Base-by-base conservation (phyloP, 768 basidiomycete genomes). In the Xerocomellus dryophilus region DNA sequence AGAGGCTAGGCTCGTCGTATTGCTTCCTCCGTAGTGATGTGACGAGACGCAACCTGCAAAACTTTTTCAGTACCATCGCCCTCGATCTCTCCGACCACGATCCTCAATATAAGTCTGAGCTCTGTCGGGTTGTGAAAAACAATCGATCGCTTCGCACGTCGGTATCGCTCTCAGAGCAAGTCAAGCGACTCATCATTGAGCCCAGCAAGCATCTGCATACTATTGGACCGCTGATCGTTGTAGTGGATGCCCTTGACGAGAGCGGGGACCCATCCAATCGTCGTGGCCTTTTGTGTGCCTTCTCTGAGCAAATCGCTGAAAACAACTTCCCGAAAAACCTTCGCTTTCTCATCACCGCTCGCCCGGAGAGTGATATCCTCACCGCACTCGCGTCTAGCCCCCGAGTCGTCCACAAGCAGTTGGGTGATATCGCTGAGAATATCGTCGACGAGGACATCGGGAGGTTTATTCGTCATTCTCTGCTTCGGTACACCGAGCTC, bases 161-260 rank as follows among this genome's bases (percentile, higher is more conserved):
- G 7, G 44, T 38, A 2, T 51, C 61, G 17, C 47, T 54, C 21
- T 55, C 47, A n/a, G 62, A 58, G 31, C 72, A 73, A 46, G 58
- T 74, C 15, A 48, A 58, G 38, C 50, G 61, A 18, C 57, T 74
- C 20, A 64, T 73, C 43, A 34, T 73, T 7, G 52, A 51, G 5
- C 69, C 73, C 6, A 57, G 59, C 39, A 43, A 49, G 18, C 29
- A 57, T 9, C 47, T 72, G 6, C 57, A 61, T 25, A 48, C 61
- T 7, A 48, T 68, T 12, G 70, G 70, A 0, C 73, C 74, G 12
- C 43, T 75, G 3, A 39, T 74, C 11, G 50, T 74, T 7, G 61
- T 75, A 18, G 64, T 75, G 17, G 73, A 76, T 40, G 73, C 61
- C 10, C 57, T 73, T n/a, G 68, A 73, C 32, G 62, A 66, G 47